phyloP scores from a whole-genome alignment of 2,329 filamentous ascomycete genomes.

The Pezicula carpinea region DNA sequence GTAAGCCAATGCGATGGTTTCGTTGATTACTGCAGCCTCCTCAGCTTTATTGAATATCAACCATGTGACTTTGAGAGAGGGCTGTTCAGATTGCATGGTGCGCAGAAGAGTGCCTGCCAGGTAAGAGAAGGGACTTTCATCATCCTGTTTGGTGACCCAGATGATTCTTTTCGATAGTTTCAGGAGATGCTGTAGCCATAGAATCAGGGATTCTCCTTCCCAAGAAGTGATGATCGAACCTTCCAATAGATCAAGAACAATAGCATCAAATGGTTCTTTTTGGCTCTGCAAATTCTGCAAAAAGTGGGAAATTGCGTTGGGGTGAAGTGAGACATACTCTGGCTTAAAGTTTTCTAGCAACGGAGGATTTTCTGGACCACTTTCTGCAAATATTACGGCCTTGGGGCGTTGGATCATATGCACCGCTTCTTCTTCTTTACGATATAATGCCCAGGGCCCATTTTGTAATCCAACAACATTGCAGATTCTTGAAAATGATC shows the following conservation, averaged over 20 bases:
- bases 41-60: background rate
- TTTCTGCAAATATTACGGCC: background rate
- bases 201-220: background rate
- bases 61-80: constrained; percentile 1
- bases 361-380: no score
- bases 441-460: no score
- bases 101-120: background rate
- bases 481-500: background rate
- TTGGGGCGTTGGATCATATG: no score
- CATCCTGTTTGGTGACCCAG: background rate
- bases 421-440: no score
- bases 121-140: background rate
- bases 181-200: background rate
- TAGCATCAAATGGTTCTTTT: background rate
- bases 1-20: background rate
- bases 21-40: background rate
- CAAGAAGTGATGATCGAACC: background rate
- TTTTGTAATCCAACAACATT: background rate
- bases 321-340: background rate
- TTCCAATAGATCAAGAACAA: background rate
- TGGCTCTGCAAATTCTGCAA: background rate
- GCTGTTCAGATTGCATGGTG: background rate
- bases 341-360: background rate
- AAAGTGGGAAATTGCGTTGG: background rate
- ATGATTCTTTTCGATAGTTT: background rate